Evolutionary conservation across 176 grass and related monocot genomes (phyloP), one percentile per base, ranked within the genome.

Genomic region (Oryza meridionalis): DNA sequence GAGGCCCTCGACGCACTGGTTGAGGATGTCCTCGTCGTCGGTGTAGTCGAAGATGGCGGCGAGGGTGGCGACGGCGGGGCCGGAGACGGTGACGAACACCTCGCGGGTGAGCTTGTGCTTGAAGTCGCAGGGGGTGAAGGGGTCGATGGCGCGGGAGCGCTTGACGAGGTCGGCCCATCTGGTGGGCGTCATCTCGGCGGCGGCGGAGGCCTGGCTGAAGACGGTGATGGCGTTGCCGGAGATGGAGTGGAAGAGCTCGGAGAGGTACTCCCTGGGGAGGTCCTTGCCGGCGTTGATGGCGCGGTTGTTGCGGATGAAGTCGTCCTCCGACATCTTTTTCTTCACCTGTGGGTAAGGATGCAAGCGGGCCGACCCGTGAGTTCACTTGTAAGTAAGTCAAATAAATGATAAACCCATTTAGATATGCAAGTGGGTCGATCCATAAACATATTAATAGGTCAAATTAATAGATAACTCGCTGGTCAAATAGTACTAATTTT

Each of bases 301-400:
- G 70, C 91, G 90, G 84, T 98, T 98, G 89, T 98, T 98, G 42
- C 91, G 86, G 77, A 98, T 95, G 86, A 98, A 98, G 47, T 98
- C 96, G 49, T 98, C 96, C 84, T 93, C 91, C 0, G 96, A 81
- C 96, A 98, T 98, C 82, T 95, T 98, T 87, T 95, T 98, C 91
- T 94, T 98, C 13, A 98, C 27, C 27, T 29, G 27, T 29, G 27
- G 1, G 27, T 29, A 29, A 29, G 27, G 27, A 29, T 29, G 27
- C 27, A 29, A 29, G 27, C 1, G 0, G 27, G 27, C 27, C 27
- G 1, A 29, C 1, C 27, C 1, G 27, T 29, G 27, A 29, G 1
- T 29, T 29, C 27, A 29, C 27, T 29, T 29, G 0, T 29, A 29
- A 29, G 27, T 29, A 29, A 29, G 27, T 29, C 27, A 29, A 29